Percentiles rank a stretch among this genome's conserved stretches.
These are phyloP conservation scores for Murraya koenigii DNA, from an alignment of 345 rosid species.

Conservation along the genomic window DNA sequence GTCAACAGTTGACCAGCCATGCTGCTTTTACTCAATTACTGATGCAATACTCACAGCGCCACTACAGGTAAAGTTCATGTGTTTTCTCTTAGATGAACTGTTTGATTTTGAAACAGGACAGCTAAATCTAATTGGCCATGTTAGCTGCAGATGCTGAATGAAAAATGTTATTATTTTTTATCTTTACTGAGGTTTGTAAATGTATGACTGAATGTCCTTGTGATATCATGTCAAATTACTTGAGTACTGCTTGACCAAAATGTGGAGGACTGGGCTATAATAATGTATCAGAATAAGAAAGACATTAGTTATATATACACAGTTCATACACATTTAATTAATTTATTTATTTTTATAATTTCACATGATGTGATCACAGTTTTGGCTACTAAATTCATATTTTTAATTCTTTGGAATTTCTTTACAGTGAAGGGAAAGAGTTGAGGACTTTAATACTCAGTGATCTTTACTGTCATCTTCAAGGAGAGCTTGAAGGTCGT, in stretches of 20 bases:
- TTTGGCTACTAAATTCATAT: neutral
- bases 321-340: neutral
- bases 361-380: neutral
- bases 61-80: slow-evolving; percentile 62
- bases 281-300: neutral
- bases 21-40: slow-evolving; percentile 76
- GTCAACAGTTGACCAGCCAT: slow-evolving; percentile 62
- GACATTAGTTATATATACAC: neutral
- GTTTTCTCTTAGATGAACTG: slow-evolving; percentile 3
- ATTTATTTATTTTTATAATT: too few species aligned
- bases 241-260: neutral
- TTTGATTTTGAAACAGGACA: neutral
- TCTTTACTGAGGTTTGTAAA: neutral
- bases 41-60: slow-evolving; percentile 58
- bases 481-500: slow-evolving; percentile 91
- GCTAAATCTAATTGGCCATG: neutral
- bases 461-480: slow-evolving; percentile 78
- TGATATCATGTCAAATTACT: neutral
- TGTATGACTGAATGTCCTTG: neutral
- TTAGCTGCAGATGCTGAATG: neutral
- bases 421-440: slow-evolving; percentile 71
- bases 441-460: slow-evolving; percentile 56
- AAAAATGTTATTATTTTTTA: neutral
- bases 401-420: slow-evolving; percentile 21
- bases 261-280: neutral